Percentiles rank a stretch among this genome's conserved stretches.
Conservation (phyloP, 1,284 basidiomycete genomes). For the Irpex rosettiformis region DNA sequence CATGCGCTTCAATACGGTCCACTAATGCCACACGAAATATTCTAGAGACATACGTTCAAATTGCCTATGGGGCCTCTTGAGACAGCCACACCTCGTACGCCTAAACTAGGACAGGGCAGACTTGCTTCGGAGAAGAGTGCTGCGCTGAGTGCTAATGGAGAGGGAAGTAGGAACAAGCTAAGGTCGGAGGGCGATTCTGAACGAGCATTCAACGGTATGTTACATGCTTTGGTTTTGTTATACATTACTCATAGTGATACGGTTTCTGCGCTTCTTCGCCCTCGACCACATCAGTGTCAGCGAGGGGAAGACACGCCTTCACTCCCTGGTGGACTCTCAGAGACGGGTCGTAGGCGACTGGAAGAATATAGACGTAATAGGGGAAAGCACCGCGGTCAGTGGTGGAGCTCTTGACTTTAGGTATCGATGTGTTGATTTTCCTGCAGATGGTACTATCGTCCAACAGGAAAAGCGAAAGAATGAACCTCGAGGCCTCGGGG, state of each 20-base stretch:
- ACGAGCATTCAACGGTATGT: conserved; percentile 78
- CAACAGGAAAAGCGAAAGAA: conserved; percentile 49
- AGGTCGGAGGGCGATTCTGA: conserved; percentile 61
- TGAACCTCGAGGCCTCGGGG: conserved; percentile 63
- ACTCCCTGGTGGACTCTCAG: conserved; percentile 86
- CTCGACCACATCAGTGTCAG: conserved; percentile 62
- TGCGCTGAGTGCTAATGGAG: conserved; percentile 45
- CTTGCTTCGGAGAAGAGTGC: conserved; percentile 74
- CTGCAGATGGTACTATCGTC: conserved; percentile 59
- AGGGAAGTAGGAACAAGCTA: conserved; percentile 61
- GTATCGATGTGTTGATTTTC: neutral
- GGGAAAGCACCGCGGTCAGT: conserved; percentile 63
- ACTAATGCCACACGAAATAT: conserved; percentile 2
- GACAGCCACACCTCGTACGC: conserved; percentile 69
- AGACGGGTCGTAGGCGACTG: conserved; percentile 63
- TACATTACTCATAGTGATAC: conserved; percentile 5
- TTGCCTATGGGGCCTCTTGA: conserved; percentile 69
- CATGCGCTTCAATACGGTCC: neutral
- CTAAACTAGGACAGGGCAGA: conserved; percentile 81
- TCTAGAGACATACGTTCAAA: conserved; percentile 73
- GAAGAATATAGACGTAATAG: conserved; percentile 73
- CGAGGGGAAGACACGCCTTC: conserved; percentile 89
- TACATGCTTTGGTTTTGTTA: neutral
- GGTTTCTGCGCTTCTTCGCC: conserved; percentile 75
- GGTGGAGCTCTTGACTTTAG: neutral